Conservation (phyloP, 1,284 basidiomycete genomes). For the Trichosporon coremiiforme region DNA sequence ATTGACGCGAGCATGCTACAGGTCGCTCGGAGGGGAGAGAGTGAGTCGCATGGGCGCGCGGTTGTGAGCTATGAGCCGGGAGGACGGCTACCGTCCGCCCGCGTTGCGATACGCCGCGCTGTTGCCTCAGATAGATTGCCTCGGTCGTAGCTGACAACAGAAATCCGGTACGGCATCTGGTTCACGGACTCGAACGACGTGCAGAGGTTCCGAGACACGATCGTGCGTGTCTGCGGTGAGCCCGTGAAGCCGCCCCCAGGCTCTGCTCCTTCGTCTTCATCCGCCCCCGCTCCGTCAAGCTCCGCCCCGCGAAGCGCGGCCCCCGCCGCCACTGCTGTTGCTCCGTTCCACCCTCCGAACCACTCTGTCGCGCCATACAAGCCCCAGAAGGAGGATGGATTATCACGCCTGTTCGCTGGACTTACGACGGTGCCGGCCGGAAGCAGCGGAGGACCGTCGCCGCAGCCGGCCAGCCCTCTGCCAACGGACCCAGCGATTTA, state of each 20-base stretch:
- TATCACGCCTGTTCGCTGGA: slow-evolving; percentile 48
- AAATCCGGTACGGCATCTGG: slow-evolving; percentile 42
- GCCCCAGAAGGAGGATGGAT: slow-evolving; percentile 35
- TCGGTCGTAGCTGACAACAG: slow-evolving; percentile 6
- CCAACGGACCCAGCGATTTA: slow-evolving; percentile 12
- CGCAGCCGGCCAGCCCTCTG: not conserved
- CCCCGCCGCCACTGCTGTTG: slow-evolving; percentile 10
- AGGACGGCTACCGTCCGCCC: no score
- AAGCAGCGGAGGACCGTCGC: not conserved
- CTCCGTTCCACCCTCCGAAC: slow-evolving; percentile 11
- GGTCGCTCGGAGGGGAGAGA: slow-evolving; percentile 48
- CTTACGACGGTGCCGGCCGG: slow-evolving; percentile 30
- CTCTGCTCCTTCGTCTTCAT: not conserved
- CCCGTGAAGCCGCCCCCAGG: slow-evolving; percentile 32
- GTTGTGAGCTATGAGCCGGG: no score
- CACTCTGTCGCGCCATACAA: slow-evolving; percentile 8
- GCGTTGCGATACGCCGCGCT: no score
- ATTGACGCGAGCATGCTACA: slow-evolving; percentile 47
- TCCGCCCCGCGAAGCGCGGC: not conserved
- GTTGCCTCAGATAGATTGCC: no score
- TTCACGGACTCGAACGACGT: slow-evolving; percentile 45
- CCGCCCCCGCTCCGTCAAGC: not conserved
- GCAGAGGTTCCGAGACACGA: slow-evolving; percentile 38
- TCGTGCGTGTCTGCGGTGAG: slow-evolving; percentile 48
- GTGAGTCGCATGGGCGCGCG: slow-evolving; percentile 34